Evolutionary conservation across 345 rosid species (phyloP), one percentile per base, ranked within the genome.

Genomic region (Gynandropsis gynandra): DNA sequence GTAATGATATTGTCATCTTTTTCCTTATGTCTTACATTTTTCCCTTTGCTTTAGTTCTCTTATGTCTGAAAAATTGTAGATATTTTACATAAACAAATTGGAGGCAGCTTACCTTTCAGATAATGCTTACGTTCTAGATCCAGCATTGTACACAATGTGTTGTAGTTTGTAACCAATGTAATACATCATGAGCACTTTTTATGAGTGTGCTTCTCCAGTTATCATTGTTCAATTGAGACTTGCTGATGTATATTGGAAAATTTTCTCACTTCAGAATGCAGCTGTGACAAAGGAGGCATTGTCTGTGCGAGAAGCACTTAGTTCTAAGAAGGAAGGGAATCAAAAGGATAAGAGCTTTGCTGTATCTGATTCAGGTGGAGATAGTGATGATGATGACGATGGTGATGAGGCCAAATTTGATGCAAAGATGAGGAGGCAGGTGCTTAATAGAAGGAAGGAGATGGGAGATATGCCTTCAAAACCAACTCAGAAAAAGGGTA

Each of bases 381-480:
- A 18, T 42, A 36, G 47, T 47, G 65, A 61, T 63, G 42, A 39
- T 16, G 77, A 76, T 51, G 68, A 68, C 14, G 74, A 67, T 16
- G 82, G 67, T 13, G 82, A 85, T 54, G 96, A 87, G 52, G 77
- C 71, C 50, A 74, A 52, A 61, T 92, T 92, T 79, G 95, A 92
- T 78, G 80, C 80, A 45, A 73, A 77, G 68, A 92, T 92, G 97
- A 85, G 90, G 47, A 80, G 68, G 42, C 81, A 75, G 62, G 77
- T 85, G 68, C 89, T 85, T 57, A 70, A 42, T 51, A 82, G 70
- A 74, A 71, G 78, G 37, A 75, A 75, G 50, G 88, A 92, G 57
- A 58, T 81, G 60, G 88, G 83, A 58, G 76, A 75, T 67, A 38
- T 43, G 42, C 76, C 81, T 58, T 53, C 75, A 17, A 74, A 69